Base-by-base conservation (phyloP, 371 early-diverging fungal species). In the Lichtheimia ornata region DNA sequence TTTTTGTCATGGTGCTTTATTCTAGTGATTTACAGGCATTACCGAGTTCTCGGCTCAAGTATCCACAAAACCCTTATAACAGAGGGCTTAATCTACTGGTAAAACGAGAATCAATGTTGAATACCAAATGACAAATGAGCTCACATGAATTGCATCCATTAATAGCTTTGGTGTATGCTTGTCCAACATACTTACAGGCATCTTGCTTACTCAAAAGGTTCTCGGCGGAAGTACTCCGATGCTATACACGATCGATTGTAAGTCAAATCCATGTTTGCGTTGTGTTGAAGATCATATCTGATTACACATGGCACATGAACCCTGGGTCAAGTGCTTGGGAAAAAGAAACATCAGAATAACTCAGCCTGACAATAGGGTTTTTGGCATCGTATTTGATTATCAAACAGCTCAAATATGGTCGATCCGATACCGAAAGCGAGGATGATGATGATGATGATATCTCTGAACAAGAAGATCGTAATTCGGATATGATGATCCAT, bases 231-330 rank as follows among this genome's bases (percentile, higher is more conserved):
- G 60, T 51, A 63, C 81, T 17, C 76, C 81, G 18, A 67, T 80
- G 17, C 17, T 80, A 0, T 80, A 80, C 55, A 80, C 81, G 0
- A 71, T 77, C 63, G 81, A 80, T 28, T 80, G 81, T 80, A 69
- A 71, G 68, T 44, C 2, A 35, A 35, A 35, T 11, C 1, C 35
- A 35, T 11, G 11, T 11, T 35, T 35, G 35, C 35, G 9, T 9
- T 35, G 35, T 35, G 28, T 35, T 35, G 35, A 11, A 35, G 0
- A 35, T 35, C 11, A 35, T 35, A 35, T 35, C 35, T 35, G 35
- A 35, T 35, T 35, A 35, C 35, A 35, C 35, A 9, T 35, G 35
- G 35, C 35, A 35, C 35, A 35, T 35, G 35, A 35, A 35, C 35
- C 35, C 35, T 35, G 6, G 35, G 35, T 28, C 28, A 28, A 28